Conservation (phyloP, 441 rosid genomes). For the Erysimum cheiri region DNA sequence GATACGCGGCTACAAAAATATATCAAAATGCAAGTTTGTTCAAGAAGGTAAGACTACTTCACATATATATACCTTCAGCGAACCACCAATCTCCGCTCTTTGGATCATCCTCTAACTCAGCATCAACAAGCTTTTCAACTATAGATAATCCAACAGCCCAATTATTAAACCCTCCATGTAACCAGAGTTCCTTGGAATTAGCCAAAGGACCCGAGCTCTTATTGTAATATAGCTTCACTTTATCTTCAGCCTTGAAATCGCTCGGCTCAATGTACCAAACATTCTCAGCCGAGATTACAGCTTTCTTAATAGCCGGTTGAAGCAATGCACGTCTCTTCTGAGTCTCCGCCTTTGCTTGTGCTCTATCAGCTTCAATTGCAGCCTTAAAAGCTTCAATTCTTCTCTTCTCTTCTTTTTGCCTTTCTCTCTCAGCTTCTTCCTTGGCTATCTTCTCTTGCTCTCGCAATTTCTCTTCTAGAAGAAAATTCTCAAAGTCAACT, state of each 20-base stretch:
- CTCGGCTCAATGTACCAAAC: slow-evolving; percentile 83
- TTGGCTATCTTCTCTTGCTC: slow-evolving; percentile 78
- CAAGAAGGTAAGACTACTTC: slow-evolving; percentile 28
- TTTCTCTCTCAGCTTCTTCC: slow-evolving; percentile 82
- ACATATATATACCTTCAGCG: slow-evolving; percentile 64
- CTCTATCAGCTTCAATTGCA: slow-evolving; percentile 80
- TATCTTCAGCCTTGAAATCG: slow-evolving; percentile 63
- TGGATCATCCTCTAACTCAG: slow-evolving; percentile 53
- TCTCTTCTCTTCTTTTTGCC: slow-evolving; percentile 77
- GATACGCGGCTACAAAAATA: neutral
- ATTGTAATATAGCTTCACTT: slow-evolving; percentile 70
- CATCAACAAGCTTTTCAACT: slow-evolving; percentile 57
- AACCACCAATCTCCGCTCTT: slow-evolving; percentile 86
- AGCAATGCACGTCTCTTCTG: slow-evolving; percentile 57
- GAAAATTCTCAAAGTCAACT: slow-evolving; percentile 79
- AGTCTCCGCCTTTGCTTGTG: slow-evolving; percentile 73
- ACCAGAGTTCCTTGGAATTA: slow-evolving; percentile 75
- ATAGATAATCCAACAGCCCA: slow-evolving; percentile 83
- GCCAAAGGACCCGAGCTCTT: slow-evolving; percentile 79
- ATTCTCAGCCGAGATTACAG: slow-evolving; percentile 56
- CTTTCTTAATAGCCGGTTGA: slow-evolving; percentile 56
- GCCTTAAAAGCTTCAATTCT: slow-evolving; percentile 71
- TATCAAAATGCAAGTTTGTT: slow-evolving; percentile 8
- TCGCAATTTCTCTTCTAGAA: slow-evolving; percentile 81
- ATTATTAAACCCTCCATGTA: slow-evolving; percentile 88